phyloP scores from a whole-genome alignment of 768 basidiomycete species.

The Psilocybe cyanescens region DNA sequence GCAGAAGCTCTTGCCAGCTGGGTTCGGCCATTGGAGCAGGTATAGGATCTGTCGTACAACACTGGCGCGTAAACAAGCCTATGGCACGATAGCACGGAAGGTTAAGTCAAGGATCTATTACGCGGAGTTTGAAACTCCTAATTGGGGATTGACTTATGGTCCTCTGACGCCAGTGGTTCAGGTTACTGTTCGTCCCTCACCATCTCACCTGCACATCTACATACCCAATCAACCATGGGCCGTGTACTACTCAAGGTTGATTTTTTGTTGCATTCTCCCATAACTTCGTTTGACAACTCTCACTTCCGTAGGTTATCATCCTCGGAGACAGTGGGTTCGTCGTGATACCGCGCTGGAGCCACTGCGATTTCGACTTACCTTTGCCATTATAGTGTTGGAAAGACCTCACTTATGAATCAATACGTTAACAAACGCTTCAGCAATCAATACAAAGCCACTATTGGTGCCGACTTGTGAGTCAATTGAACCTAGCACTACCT shows the following conservation, averaged over 20 bases:
- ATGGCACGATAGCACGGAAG: constrained; percentile 1
- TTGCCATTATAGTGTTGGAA: constrained; percentile 74
- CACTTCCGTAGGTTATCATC: constrained; percentile 83
- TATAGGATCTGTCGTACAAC: neutral
- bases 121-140: constrained; percentile 47
- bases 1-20: constrained; percentile 82
- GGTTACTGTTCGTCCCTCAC: constrained; percentile 11
- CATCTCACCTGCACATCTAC: constrained; percentile 3
- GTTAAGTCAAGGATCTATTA: neutral
- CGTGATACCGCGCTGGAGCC: constrained; percentile 13
- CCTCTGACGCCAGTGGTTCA: constrained; percentile 20
- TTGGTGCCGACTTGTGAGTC: constrained; percentile 93
- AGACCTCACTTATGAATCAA: constrained; percentile 99
- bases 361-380: constrained; percentile 18
- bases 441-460: constrained; percentile 99
- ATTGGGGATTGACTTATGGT: constrained; percentile 22
- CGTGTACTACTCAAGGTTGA: constrained; percentile 84
- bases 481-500: constrained; percentile 10
- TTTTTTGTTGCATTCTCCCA: neutral
- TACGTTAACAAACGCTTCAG: constrained; percentile 99
- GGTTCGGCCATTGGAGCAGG: constrained; percentile 65
- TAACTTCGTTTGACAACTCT: neutral
- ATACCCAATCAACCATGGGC: constrained; percentile 58
- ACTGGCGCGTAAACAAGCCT: neutral
- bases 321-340: constrained; percentile 95